phyloP scores from a whole-genome alignment of 31 red algal genomes.

The Bonnemaisonia californica region DNA sequence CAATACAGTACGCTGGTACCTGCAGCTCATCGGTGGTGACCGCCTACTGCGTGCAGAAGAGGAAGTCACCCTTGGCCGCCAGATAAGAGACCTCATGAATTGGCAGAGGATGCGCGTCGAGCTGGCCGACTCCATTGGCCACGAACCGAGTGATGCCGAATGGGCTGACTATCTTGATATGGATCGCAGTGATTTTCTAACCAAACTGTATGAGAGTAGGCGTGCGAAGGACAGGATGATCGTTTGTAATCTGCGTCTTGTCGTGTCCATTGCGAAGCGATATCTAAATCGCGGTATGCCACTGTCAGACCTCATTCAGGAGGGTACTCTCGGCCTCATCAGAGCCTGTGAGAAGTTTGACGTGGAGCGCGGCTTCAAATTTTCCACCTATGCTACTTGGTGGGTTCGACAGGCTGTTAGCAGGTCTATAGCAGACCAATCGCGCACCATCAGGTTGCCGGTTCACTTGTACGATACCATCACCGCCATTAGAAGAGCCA shows the following conservation, averaged over 20 bases:
- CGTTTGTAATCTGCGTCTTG: conserved; percentile 87
- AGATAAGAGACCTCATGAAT: conserved; percentile 56
- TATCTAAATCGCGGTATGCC: conserved; percentile 80
- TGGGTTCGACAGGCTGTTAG: conserved; percentile 92
- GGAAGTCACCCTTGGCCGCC: conserved; percentile 65
- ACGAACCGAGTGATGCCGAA: conserved; percentile 59
- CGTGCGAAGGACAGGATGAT: conserved; percentile 82
- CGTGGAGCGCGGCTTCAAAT: conserved; percentile 74
- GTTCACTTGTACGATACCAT: conserved; percentile 86
- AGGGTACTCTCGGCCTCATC: conserved; percentile 92
- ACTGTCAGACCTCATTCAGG: conserved; percentile 90
- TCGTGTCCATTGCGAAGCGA: conserved; percentile 90
- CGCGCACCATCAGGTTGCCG: conserved; percentile 81
- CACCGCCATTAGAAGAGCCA: conserved; percentile 48
- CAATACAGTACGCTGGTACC: conserved; percentile 82
- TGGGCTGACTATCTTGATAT: conserved; percentile 70
- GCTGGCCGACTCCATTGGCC: conserved; percentile 54
- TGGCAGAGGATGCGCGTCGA: conserved; percentile 68
- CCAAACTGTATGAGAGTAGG: conserved; percentile 23
- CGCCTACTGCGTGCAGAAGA: conserved; percentile 65
- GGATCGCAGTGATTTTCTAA: conserved; percentile 37
- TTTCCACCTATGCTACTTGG: conserved; percentile 97
- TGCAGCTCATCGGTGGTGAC: conserved; percentile 60
- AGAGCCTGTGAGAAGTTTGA: conserved; percentile 93
- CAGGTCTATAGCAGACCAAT: conserved; percentile 75